Evolutionary conservation across 176 grass and related monocot species (phyloP).

Genomic region (Triticum turgidum): DNA sequence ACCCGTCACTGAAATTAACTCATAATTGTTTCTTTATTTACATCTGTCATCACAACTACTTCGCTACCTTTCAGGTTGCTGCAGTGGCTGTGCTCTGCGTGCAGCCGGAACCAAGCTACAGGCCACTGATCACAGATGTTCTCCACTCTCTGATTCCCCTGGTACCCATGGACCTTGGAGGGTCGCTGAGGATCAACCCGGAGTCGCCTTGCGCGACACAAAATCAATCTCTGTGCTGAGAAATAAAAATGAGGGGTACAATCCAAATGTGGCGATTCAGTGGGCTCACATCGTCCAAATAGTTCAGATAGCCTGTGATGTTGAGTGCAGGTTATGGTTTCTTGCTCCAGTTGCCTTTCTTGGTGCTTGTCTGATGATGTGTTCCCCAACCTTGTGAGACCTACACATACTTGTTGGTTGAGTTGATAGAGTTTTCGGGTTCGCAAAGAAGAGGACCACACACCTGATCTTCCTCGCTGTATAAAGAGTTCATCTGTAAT

Average conservation of each 20-base stretch:
- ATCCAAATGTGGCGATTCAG: background rate
- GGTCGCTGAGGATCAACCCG: slow-evolving; percentile 51
- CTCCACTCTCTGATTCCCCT: slow-evolving; percentile 90
- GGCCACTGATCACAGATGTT: slow-evolving; percentile 90
- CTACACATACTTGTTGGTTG: slow-evolving; percentile 1
- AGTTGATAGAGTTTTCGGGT: slow-evolving; percentile 17
- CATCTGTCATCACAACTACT: background rate
- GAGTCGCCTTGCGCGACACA: slow-evolving; percentile 27
- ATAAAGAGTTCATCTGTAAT: slow-evolving; percentile 27
- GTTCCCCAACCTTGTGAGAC: background rate
- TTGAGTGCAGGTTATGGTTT: background rate
- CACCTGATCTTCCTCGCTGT: slow-evolving; percentile 10
- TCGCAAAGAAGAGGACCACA: background rate
- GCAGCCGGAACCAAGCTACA: slow-evolving; percentile 93
- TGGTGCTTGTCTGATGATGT: slow-evolving; percentile 20
- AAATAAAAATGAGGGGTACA: background rate
- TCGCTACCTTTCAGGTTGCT: slow-evolving; percentile 59
- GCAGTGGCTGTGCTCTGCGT: slow-evolving; percentile 90
- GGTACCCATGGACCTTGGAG: slow-evolving; percentile 86
- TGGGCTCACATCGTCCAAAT: slow-evolving; percentile 3
- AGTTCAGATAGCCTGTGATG: slow-evolving; percentile 32
- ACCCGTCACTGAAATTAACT: background rate
- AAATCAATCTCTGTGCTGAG: slow-evolving; percentile 31
- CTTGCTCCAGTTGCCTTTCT: slow-evolving; percentile 15
- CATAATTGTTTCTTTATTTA: background rate